These are phyloP conservation scores for Vitis rupestris DNA, from an alignment of 164 flowering plant genomes.

Conservation along the genomic window DNA sequence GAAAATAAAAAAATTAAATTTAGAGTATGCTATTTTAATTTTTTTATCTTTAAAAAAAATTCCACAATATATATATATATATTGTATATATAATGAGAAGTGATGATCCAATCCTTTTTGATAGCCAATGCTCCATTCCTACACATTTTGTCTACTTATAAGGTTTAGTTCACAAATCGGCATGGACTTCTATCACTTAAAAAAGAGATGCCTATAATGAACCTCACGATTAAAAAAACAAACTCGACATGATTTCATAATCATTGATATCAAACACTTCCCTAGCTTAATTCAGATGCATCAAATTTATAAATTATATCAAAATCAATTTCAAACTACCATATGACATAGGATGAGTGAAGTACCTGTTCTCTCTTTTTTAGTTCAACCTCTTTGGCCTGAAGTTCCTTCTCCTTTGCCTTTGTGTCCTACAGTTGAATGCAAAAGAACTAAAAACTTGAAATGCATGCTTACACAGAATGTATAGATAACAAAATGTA, in stretches of 20 bases:
- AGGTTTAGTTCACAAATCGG: background rate
- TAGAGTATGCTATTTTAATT: too few species aligned
- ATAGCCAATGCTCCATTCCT: too few species aligned
- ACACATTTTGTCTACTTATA: too few species aligned
- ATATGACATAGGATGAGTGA: background rate
- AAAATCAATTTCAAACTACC: background rate
- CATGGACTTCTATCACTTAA: background rate
- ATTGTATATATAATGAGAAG: too few species aligned
- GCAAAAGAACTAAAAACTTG: background rate
- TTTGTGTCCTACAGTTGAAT: constrained; percentile 38
- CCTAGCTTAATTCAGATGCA: background rate
- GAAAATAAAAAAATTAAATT: too few species aligned
- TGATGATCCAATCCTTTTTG: too few species aligned
- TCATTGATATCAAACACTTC: background rate
- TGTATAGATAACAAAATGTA: too few species aligned
- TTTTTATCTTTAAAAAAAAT: too few species aligned
- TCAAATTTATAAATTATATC: background rate
- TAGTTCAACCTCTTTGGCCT: constrained; percentile 64
- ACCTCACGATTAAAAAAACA: background rate
- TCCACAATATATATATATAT: background rate
- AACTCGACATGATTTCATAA: background rate
- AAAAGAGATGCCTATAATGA: background rate
- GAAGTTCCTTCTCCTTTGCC: constrained; percentile 58
- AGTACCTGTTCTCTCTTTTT: constrained; percentile 62
- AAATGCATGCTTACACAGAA: background rate